These are phyloP conservation scores for Silene uniflora DNA, from an alignment of 148 eudicot species.

Conservation along the genomic window DNA sequence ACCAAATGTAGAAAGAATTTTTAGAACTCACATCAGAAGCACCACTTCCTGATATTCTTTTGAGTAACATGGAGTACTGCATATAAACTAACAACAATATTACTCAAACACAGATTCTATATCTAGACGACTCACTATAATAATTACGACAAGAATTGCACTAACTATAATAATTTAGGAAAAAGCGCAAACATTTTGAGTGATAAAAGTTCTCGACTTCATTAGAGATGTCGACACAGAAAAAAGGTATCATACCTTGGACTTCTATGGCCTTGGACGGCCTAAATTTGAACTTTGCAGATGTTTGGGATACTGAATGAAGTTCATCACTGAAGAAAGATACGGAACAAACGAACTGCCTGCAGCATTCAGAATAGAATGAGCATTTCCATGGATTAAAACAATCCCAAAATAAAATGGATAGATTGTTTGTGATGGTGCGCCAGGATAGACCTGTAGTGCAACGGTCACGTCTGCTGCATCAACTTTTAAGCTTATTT, in stretches of 20 bases:
- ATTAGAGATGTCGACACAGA: too few species aligned
- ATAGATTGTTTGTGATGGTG: neutral
- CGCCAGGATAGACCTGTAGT: slow-evolving; percentile 57
- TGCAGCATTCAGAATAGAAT: slow-evolving; percentile 25
- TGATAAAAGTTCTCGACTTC: neutral
- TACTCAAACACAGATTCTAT: neutral
- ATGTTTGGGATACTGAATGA: slow-evolving; percentile 5
- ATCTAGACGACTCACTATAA: too few species aligned
- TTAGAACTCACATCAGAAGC: neutral
- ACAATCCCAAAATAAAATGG: neutral
- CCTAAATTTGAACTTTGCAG: slow-evolving; percentile 1
- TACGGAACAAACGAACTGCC: slow-evolving; percentile 90
- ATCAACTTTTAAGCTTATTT: slow-evolving; percentile 63
- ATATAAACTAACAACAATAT: neutral
- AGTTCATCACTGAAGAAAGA: slow-evolving; percentile 57
- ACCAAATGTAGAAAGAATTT: too few species aligned
- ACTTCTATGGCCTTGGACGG: neutral
- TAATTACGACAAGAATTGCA: too few species aligned
- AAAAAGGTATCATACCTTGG: slow-evolving; percentile 2
- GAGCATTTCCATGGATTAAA: slow-evolving; percentile 3
- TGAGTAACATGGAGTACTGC: neutral
- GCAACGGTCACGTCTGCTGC: slow-evolving; percentile 81
- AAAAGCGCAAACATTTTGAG: too few species aligned
- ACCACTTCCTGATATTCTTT: neutral
- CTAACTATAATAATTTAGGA: too few species aligned